Evolutionary conservation across 2,329 filamentous ascomycete species (phyloP).

Genomic region (Paraphaeosphaeria sporulosa): DNA sequence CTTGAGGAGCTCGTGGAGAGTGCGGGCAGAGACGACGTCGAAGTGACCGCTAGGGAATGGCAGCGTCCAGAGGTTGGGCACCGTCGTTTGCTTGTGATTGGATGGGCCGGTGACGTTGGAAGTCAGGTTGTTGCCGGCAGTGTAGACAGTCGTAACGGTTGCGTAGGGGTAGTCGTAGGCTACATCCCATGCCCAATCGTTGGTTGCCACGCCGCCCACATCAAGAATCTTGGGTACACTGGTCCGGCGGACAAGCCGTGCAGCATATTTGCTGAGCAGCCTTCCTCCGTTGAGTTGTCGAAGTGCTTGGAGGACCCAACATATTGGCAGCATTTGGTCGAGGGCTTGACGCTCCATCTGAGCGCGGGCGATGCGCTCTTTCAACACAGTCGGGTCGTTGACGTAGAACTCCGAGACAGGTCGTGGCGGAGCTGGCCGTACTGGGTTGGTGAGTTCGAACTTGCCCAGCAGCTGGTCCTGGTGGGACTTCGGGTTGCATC

Average conservation of each 20-base stretch:
- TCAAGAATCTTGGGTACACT: slow-evolving; percentile 78
- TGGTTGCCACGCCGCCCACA: slow-evolving; percentile 81
- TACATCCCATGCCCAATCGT: slow-evolving; percentile 96
- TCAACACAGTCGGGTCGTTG: slow-evolving; percentile 70
- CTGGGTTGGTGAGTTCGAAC: slow-evolving; percentile 71
- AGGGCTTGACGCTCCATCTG: slow-evolving; percentile 85
- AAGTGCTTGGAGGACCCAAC: slow-evolving; percentile 70
- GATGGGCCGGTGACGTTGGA: slow-evolving; percentile 73
- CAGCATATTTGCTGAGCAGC: slow-evolving; percentile 62
- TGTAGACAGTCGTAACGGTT: slow-evolving; percentile 87
- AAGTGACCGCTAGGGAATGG: slow-evolving; percentile 89
- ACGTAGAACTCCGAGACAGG: slow-evolving; percentile 56
- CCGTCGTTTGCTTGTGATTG: slow-evolving; percentile 85
- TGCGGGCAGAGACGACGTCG: slow-evolving; percentile 88
- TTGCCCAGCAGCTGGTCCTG: slow-evolving; percentile 84
- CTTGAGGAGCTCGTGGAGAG: slow-evolving; percentile 85
- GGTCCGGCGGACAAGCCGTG: slow-evolving; percentile 60
- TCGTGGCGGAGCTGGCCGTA: slow-evolving; percentile 52
- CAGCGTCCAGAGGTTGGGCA: slow-evolving; percentile 78
- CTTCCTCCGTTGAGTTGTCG: slow-evolving; percentile 67
- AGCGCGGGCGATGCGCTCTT: slow-evolving; percentile 54
- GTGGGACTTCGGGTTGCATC: slow-evolving; percentile 76
- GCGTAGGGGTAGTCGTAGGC: slow-evolving; percentile 84
- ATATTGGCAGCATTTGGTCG: slow-evolving; percentile 68
- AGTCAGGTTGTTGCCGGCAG: slow-evolving; percentile 52